Evolutionary conservation across 2,329 filamentous ascomycete species (phyloP), one percentile per base, ranked within the genome.

Genomic region (Ascochyta lentis): DNA sequence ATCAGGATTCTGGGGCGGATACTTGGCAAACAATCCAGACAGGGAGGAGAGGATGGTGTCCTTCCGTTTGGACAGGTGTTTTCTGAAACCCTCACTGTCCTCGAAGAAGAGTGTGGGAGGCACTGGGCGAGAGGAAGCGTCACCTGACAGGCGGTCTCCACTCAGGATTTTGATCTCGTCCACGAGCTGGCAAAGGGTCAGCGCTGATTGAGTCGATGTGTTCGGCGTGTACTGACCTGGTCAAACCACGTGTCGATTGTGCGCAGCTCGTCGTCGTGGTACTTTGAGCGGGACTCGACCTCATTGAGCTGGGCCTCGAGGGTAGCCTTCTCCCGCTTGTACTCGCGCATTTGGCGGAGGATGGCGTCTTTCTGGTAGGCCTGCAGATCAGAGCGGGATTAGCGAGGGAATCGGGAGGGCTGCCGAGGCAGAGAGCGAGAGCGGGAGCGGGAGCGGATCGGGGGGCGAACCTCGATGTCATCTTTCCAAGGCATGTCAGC

Each of bases 281-380:
- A 87, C 60, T 85, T 83, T 27, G 90, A 86, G 70, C 87, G 85
- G 74, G 92, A 92, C 63, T 90, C 86, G 60, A 96, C 81, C 63
- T 96, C 90, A 71, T 89, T 89, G 59, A 97, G 81, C 71, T 91
- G 90, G 55, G 86, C 82, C 79, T 98, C 93, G 60, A 96, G 81
- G 37, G 89, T 90, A 54, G 84, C 83, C 74, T 92, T 93, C 74
- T 96, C 92, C 67, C 95, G 88, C 79, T 96, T 96, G 78, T 96
- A 97, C 78, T 98, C 95, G 73, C 92, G 91, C 92, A 99, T 96
- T 79, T 97, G 94, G 55, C 96, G 91, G 70, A 91, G 89, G 74
- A 99, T 96, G 62, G 95, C 95, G 80, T 96, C 95, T 80, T 98
- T 99, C 79, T 94, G 90, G 71, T 90, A 95, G 73, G 89, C 87